Percentiles rank a stretch among this genome's conserved stretches.
These are phyloP conservation scores for Eucalyptus polybractea DNA, from an alignment of 345 rosid species.

Conservation along the genomic window DNA sequence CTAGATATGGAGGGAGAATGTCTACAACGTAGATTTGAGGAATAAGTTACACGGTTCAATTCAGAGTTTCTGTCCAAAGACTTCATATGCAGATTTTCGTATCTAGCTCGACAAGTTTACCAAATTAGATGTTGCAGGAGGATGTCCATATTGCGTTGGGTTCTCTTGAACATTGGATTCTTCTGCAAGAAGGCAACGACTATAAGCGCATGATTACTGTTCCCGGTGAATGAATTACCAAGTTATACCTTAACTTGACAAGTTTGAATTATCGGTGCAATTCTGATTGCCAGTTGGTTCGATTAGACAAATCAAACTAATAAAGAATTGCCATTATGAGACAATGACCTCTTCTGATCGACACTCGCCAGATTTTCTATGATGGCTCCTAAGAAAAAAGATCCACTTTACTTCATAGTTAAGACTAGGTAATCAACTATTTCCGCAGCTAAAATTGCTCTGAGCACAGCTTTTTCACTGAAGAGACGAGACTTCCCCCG, in stretches of 20 bases:
- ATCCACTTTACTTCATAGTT: not conserved
- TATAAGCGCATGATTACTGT: too few species aligned
- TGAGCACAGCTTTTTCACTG: not conserved
- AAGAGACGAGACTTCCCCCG: not conserved
- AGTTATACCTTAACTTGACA: too few species aligned
- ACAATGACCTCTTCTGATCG: not conserved
- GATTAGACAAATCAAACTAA: not conserved
- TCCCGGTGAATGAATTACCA: too few species aligned
- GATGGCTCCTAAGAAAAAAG: not conserved
- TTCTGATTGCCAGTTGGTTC: not conserved
- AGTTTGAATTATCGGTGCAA: not conserved
- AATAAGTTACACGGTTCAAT: not conserved
- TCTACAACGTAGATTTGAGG: not conserved
- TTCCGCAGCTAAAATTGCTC: not conserved
- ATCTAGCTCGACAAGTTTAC: not conserved
- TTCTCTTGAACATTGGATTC: not conserved
- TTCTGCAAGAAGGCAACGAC: not conserved
- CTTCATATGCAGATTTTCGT: not conserved
- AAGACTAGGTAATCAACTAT: not conserved
- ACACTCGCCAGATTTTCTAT: not conserved
- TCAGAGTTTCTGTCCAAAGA: not conserved
- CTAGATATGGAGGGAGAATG: not conserved
- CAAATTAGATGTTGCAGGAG: not conserved
- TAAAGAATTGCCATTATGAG: not conserved
- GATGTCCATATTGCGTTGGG: not conserved